Evolutionary conservation across 345 rosid genomes (phyloP).

Genomic region (Clarkia xantiana): DNA sequence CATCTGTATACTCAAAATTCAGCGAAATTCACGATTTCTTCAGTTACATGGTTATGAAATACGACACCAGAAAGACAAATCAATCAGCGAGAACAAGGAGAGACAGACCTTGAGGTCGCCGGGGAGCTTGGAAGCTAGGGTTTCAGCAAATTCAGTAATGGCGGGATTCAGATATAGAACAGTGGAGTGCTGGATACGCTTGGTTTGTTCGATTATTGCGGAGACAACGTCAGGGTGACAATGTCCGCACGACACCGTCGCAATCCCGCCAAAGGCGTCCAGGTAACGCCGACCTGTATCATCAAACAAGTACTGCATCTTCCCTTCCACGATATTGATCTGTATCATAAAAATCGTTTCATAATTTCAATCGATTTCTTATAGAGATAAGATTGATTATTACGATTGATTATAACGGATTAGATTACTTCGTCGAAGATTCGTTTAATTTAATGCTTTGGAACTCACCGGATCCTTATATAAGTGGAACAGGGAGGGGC

Average conservation of each 20-base stretch:
- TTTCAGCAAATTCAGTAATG: slow-evolving; percentile 75
- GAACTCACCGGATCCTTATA: slow-evolving; percentile 58
- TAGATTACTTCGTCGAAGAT: neutral
- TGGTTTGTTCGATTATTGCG: slow-evolving; percentile 52
- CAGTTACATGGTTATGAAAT: no score
- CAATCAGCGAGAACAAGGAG: no score
- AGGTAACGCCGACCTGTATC: slow-evolving; percentile 72
- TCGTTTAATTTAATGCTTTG: neutral
- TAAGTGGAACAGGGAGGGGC: slow-evolving; percentile 56
- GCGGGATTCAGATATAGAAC: slow-evolving; percentile 69
- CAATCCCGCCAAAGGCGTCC: slow-evolving; percentile 91
- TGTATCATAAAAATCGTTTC: slow-evolving; percentile 6
- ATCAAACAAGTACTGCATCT: slow-evolving; percentile 88
- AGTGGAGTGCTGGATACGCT: slow-evolving; percentile 81
- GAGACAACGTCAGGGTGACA: slow-evolving; percentile 77
- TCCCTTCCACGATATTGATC: slow-evolving; percentile 85
- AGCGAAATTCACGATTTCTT: neutral
- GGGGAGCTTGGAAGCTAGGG: slow-evolving; percentile 71
- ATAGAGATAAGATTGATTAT: no score
- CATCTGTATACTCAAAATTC: neutral
- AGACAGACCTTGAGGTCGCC: slow-evolving; percentile 70
- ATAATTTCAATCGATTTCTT: neutral
- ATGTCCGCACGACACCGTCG: slow-evolving; percentile 90
- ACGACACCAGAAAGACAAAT: no score
- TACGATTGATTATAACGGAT: neutral